Evolutionary conservation across 768 basidiomycete genomes (phyloP), one percentile per base, ranked within the genome.

Genomic region (Daedaleopsis sinensis): DNA sequence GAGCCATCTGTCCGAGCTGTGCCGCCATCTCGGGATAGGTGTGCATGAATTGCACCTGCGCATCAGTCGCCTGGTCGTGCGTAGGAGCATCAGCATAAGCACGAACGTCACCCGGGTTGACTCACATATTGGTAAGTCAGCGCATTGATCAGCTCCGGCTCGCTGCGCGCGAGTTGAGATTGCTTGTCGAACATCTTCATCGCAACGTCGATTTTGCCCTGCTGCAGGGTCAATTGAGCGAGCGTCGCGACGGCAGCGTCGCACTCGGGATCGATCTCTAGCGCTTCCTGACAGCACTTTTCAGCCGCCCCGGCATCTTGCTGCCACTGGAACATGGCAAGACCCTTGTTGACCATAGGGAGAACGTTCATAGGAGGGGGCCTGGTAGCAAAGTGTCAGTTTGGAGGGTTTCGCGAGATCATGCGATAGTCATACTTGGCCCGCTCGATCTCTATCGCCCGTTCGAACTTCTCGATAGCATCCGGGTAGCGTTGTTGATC

Each of bases 221-320:
- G 94, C 75, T 98, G 96, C 64, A 98, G 74, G 61, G 84, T 86
- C 21, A 99, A 82, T 74, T 99, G 97, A 4, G 96, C 96, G 32
- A 98, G 85, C 1, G 96, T 98, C 18, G 94, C 94, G 5, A 98
- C 89, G 0, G 96, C 97, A 12, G 96, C 93, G 72, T 99, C 97
- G 75, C 96, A 98, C 65, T 95, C 94, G 12, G 91, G 80, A 74
- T 99, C 97, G 57, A 95, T 84, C 52, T 81, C 78, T 21, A 99
- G 80, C 0, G 97, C 97, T 73, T 98, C 91, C 58, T 87, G 80
- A 72, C 94, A 96, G 71, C 94, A 90, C 19, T 79, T 77, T 74
- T 96, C 95, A 1, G 94, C 95, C 1, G 83, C 85, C 8, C 78
- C 80, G 59, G 93, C 82, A 71, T 98, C 94, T 71, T 96, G 91